A percentile compares a stretch with the other conserved stretches of the same genome.
Evolutionary conservation across 1,284 basidiomycete genomes (phyloP).

Genomic region (Microbotryum intermedium): DNA sequence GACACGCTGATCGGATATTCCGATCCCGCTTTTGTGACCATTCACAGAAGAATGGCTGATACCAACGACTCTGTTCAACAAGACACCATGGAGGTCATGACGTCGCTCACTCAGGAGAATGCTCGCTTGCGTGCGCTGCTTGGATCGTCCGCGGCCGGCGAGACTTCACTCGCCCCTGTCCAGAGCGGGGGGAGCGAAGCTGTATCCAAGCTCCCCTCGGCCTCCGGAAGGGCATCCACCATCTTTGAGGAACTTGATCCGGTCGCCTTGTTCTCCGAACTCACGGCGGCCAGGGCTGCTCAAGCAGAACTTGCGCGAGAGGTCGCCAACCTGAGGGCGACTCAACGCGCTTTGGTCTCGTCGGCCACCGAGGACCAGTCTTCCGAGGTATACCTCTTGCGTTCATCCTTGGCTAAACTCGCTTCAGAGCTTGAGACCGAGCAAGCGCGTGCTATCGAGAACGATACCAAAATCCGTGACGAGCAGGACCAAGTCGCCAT

Average conservation of each 20-base stretch:
- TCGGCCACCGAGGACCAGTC: slow-evolving; percentile 11
- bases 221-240: slow-evolving; percentile 14
- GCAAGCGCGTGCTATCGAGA: slow-evolving; percentile 49
- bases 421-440: slow-evolving; percentile 54
- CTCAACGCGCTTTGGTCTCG: neutral
- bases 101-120: slow-evolving; percentile 19
- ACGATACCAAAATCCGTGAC: slow-evolving; percentile 57
- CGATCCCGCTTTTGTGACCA: too few species aligned
- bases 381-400: slow-evolving; percentile 9
- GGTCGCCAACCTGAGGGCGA: slow-evolving; percentile 5
- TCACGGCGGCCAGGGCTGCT: slow-evolving; percentile 9
- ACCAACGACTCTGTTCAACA: too few species aligned
- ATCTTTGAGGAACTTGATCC: slow-evolving; percentile 8
- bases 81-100: neutral
- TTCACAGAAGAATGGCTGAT: too few species aligned
- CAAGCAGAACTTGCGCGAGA: slow-evolving; percentile 11
- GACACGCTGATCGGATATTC: too few species aligned
- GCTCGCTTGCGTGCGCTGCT: slow-evolving; percentile 18
- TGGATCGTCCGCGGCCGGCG: neutral
- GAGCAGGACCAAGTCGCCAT: slow-evolving; percentile 73
- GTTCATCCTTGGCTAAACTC: slow-evolving; percentile 48
- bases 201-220: neutral
- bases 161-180: neutral
- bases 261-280: slow-evolving; percentile 9
- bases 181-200: neutral